Evolutionary conservation across 495 filamentous ascomycete species (phyloP), one percentile per base, ranked within the genome.

Genomic region (Aspergillus steynii): DNA sequence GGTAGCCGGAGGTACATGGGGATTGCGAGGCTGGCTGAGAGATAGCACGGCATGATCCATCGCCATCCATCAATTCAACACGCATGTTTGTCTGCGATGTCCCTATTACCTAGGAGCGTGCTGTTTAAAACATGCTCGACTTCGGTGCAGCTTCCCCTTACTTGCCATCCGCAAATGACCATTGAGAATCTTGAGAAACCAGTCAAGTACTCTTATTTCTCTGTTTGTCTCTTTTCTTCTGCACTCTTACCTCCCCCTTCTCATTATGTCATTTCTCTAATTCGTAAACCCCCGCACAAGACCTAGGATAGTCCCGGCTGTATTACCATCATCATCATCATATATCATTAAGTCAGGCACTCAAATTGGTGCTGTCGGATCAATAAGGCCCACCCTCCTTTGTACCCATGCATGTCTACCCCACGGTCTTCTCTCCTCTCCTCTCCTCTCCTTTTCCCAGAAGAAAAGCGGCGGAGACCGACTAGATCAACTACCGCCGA

Each of bases 171-270:
- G 20, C 20, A 20, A 20, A 20, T 20, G 20, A 20, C 20, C 20
- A 20, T 20, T 20, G 20, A 20, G 20, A 15, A 26, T 9, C 28
- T 26, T 27, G 3, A 52, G 10, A 10, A 52, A 14, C 49, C 52
- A 37, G 51, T 20, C 20, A 20, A 20, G 20, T 20, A 12, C 20
- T 12, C 31, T 54, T 28, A 8, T 10, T 32, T 54, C 28, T 54
- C 31, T 54, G 6, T 50, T 50, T 50, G 6, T 50, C 25, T 49
- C 34, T 53, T 58, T 42, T 46, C 9, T 29, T 61, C 66, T 63
- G 67, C 59, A 53, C 34, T 61, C 71, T 68, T 59, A 70, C 15
- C 8, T 46, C 42, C 42, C 42, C 42, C 15, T 46, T 7, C 8
- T 46, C 15, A 15, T 15, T 46, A 46, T 7, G 42, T 46, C 15